Base-by-base conservation (phyloP, 2,329 filamentous ascomycete genomes). In the Pleurostoma richardsiae region DNA sequence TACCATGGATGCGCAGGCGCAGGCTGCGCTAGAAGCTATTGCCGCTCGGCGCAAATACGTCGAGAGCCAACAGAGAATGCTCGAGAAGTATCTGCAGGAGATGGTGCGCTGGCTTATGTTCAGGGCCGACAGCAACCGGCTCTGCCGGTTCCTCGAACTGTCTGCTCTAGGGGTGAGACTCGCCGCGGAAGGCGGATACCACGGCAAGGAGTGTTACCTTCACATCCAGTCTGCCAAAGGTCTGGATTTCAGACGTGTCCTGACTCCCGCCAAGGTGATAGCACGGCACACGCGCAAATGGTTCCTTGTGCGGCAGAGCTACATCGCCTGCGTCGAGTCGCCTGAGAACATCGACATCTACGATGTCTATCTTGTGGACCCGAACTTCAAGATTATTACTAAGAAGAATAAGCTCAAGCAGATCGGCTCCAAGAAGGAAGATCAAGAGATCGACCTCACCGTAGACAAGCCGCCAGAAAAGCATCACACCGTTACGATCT, bases 291-390 rank as follows among this genome's bases (percentile, higher is more conserved):
- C 83, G 50, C 89, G 90, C 19, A 96, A 96, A 65, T 99, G 94
- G 94, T 99, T 99, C 63, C 74, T 97, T 26, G 90, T 99, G n/a
- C 79, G 94, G 44, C 91, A 97, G 66, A 97, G 90, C 70, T 99
- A 99, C 60, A 85, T 99, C 49, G 92, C 96, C 40, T 96, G 92
- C 56, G 91, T 97, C n/a, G 92, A 97, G 62, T 96, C 94, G 0
- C 94, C 94, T 0, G 92, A 97, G 64, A 95, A 95, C 57, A 95
- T 97, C 87, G 92, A 96, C 59, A 95, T 97, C 31, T 96, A 96
- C 63, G 95, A 99, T 67, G 94, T 99, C 27, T 97, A 96, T 65
- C 77, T 99, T n/a, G 88, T 97, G 29, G 94, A 99, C 61, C 79
- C 87, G 2, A 85, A 88, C 57, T 99, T 99, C 67, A 76, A 80